Conservation (phyloP, 768 basidiomycete species). For the Russula sp. region DNA sequence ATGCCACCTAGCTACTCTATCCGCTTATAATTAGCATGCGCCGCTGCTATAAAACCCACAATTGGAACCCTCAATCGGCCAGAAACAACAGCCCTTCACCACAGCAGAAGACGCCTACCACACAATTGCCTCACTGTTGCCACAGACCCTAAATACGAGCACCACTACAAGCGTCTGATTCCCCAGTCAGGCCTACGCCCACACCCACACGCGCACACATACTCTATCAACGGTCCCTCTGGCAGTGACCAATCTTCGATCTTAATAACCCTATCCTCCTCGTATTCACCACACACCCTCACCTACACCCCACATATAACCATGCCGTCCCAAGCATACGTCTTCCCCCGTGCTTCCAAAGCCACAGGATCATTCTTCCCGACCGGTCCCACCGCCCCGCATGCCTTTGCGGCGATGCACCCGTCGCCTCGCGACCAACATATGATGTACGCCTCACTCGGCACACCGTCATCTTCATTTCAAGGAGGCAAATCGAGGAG, state of each 20-base stretch:
- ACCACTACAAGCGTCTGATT: slow-evolving; percentile 11
- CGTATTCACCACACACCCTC: not conserved
- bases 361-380: slow-evolving; percentile 39
- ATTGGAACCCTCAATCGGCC: slow-evolving; percentile 21
- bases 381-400: slow-evolving; percentile 36
- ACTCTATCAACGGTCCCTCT: not conserved
- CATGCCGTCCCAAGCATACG: slow-evolving; percentile 37
- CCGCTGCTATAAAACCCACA: slow-evolving; percentile 23
- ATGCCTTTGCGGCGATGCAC: slow-evolving; percentile 40
- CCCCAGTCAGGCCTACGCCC: slow-evolving; percentile 30
- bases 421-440: slow-evolving; percentile 38
- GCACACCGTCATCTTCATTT: slow-evolving; percentile 7
- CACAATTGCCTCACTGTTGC: slow-evolving; percentile 21
- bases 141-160: slow-evolving; percentile 17
- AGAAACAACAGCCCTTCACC: slow-evolving; percentile 17
- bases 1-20: not conserved
- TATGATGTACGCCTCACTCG: slow-evolving; percentile 37
- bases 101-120: not conserved
- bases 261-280: not conserved
- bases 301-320: not conserved
- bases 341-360: slow-evolving; percentile 32
- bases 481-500: slow-evolving; percentile 13
- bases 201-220: not conserved
- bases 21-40: not conserved
- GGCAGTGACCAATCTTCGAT: not conserved